Evolutionary conservation across 163 green algal species (phyloP).

Genomic region (Prototheca cutis): DNA sequence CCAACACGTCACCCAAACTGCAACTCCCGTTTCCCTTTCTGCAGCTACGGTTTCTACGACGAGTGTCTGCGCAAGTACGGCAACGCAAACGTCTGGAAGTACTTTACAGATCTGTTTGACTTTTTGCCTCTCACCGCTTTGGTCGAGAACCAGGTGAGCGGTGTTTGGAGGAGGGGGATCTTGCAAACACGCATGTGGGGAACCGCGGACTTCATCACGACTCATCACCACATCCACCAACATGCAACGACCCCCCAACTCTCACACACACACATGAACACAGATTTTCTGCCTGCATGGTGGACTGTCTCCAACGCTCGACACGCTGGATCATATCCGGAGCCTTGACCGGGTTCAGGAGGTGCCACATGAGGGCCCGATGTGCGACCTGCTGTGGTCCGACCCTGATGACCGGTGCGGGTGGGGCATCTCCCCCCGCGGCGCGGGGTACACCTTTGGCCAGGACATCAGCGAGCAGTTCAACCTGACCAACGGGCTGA

Average conservation of each 20-base stretch:
- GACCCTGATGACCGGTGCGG: slow-evolving; percentile 96
- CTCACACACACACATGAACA: too few relatives aligned
- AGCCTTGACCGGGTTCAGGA: slow-evolving; percentile 94
- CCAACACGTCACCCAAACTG: too few relatives aligned
- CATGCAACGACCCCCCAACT: too few relatives aligned
- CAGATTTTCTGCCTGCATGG: slow-evolving; percentile 95
- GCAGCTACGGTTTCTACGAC: slow-evolving; percentile 99
- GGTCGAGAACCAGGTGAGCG: slow-evolving; percentile 74
- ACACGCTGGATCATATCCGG: slow-evolving; percentile 92
- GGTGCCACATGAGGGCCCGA: slow-evolving; percentile 93
- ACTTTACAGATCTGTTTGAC: slow-evolving; percentile 99
- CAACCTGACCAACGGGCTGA: slow-evolving; percentile 80
- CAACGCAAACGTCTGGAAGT: slow-evolving; percentile 96
- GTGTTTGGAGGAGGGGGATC: too few relatives aligned
- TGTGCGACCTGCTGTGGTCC: slow-evolving; percentile 98
- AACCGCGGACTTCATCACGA: too few relatives aligned
- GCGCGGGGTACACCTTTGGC: slow-evolving; percentile 97
- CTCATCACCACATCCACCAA: too few relatives aligned
- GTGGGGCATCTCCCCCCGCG: slow-evolving; percentile 90
- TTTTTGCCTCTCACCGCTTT: slow-evolving; percentile 80
- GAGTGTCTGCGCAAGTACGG: slow-evolving; percentile 99
- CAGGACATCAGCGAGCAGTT: slow-evolving; percentile 85
- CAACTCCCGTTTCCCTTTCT: too few relatives aligned
- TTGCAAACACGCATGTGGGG: too few relatives aligned
- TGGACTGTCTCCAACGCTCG: slow-evolving; percentile 89